These are phyloP conservation scores for Geosmithia putterillii DNA, from an alignment of 2,329 filamentous ascomycete species.

Conservation along the genomic window DNA sequence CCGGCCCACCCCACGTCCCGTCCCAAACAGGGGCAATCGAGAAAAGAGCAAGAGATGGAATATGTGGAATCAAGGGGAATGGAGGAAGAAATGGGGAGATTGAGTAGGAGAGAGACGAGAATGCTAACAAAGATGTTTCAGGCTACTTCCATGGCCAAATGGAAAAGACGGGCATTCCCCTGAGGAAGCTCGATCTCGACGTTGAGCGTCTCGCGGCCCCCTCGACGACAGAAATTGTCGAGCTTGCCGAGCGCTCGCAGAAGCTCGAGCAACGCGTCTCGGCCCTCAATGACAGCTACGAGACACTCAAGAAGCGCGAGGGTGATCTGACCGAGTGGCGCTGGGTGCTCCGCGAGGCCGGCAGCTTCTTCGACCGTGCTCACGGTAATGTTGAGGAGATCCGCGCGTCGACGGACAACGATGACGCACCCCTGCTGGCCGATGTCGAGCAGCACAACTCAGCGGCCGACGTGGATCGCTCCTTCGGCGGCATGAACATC, in stretches of 20 bases:
- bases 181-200: constrained; percentile 87
- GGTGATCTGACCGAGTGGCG: constrained; percentile 97
- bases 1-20: background rate
- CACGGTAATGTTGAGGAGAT: constrained; percentile 97
- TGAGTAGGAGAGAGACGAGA: background rate
- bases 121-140: constrained; percentile 27
- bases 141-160: constrained; percentile 94
- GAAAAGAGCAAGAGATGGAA: background rate
- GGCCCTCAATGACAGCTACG: constrained; percentile 94
- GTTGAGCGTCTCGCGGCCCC: constrained; percentile 75
- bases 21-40: background rate
- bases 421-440: constrained; percentile 84
- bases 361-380: constrained; percentile 92
- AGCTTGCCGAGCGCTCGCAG: constrained; percentile 84
- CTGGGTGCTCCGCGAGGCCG: constrained; percentile 92
- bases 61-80: background rate
- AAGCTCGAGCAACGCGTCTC: constrained; percentile 82
- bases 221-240: constrained; percentile 89
- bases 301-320: constrained; percentile 95
- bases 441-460: constrained; percentile 77
- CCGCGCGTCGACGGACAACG: constrained; percentile 75
- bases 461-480: constrained; percentile 61
- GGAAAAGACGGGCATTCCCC: constrained; percentile 78
- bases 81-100: background rate
- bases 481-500: constrained; percentile 97